Evolutionary conservation across 352 stramenopile genomes (phyloP).

Genomic region (Phytophthora hibernalis): DNA sequence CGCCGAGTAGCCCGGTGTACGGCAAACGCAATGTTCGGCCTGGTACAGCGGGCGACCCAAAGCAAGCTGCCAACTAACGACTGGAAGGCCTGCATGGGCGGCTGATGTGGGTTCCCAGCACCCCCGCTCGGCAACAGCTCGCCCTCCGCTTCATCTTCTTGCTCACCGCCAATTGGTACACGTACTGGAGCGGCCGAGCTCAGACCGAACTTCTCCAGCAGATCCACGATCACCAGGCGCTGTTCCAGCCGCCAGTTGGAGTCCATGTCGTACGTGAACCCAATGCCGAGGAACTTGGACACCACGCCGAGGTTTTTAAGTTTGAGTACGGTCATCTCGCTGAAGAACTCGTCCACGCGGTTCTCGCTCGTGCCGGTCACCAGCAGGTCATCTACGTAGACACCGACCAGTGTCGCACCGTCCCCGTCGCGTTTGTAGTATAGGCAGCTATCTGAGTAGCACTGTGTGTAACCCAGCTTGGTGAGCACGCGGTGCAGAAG

Average conservation of each 20-base stretch:
- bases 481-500: slow-evolving; percentile 24
- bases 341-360: slow-evolving; percentile 21
- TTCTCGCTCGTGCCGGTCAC: slow-evolving; percentile 5
- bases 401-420: slow-evolving; percentile 7
- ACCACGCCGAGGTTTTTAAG: slow-evolving; percentile 39
- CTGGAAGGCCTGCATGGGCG: too few relatives aligned
- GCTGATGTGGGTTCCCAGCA: too few relatives aligned
- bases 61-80: slow-evolving; percentile 31
- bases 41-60: slow-evolving; percentile 37
- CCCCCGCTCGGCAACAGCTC: too few relatives aligned
- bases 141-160: too few relatives aligned
- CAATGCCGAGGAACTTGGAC: slow-evolving; percentile 40
- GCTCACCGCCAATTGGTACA: too few relatives aligned
- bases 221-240: slow-evolving; percentile 22
- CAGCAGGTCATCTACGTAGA: slow-evolving; percentile 44
- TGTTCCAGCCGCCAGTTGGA: slow-evolving; percentile 30
- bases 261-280: slow-evolving; percentile 13
- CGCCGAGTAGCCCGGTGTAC: slow-evolving; percentile 28
- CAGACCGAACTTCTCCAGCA: slow-evolving; percentile 29
- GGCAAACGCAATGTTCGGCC: slow-evolving; percentile 36
- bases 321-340: slow-evolving; percentile 13
- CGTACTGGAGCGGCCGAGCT: slow-evolving; percentile 1
- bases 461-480: slow-evolving; percentile 16
- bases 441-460: slow-evolving; percentile 35
- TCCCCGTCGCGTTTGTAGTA: slow-evolving; percentile 15